Evolutionary conservation across 2,329 filamentous ascomycete species (phyloP).

Genomic region (Aspergillus intermedius): DNA sequence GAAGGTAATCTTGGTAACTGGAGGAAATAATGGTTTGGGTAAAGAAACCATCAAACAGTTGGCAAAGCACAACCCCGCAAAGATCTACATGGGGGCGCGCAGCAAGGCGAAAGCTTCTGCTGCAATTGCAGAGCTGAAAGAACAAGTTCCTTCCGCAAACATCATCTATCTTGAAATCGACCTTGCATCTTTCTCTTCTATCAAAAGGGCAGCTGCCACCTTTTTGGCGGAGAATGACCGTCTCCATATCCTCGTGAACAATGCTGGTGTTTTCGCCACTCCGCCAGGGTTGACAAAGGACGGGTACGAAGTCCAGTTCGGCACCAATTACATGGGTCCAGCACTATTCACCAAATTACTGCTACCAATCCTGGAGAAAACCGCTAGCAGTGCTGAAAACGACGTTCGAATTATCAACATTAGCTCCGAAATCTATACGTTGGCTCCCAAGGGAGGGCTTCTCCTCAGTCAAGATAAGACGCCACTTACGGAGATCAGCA

Average conservation of each 20-base stretch:
- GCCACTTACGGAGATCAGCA: conserved; percentile 2
- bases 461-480: conserved; percentile 13
- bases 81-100: conserved; percentile 6
- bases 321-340: conserved; percentile 23
- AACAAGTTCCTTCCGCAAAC: no score
- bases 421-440: conserved; percentile 10
- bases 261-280: conserved; percentile 24
- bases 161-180: conserved; percentile 7
- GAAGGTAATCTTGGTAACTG: conserved; percentile 41
- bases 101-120: no score
- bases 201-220: conserved; percentile 7
- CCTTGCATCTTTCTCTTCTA: conserved; percentile 7
- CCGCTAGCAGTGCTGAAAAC: neutral
- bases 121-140: no score
- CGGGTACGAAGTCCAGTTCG: conserved; percentile 27
- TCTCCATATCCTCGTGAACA: conserved; percentile 24
- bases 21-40: conserved; percentile 44
- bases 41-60: conserved; percentile 34
- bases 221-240: conserved; percentile 7
- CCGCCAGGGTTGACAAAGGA: conserved; percentile 18
- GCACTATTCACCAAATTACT: conserved; percentile 21
- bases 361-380: conserved; percentile 14
- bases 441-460: conserved; percentile 12
- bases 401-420: conserved; percentile 19
- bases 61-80: conserved; percentile 2